Conservation (phyloP, 2,329 filamentous ascomycete genomes). For the Microcyclosporella mali region DNA sequence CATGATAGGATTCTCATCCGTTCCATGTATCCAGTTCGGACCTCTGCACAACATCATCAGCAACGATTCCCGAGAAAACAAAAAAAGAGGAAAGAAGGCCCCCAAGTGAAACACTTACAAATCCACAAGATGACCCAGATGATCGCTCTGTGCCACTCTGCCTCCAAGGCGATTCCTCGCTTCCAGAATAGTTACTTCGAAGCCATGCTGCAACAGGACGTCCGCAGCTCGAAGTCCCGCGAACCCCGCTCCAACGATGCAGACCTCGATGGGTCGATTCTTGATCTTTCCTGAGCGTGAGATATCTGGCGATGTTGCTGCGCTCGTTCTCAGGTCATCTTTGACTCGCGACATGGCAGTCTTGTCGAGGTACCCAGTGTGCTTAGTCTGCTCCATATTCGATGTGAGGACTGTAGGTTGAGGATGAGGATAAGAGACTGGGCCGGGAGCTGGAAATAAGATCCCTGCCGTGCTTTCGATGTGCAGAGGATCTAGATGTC, state of each 20-base stretch:
- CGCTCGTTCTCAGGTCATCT: not conserved
- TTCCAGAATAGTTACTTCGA: slow-evolving; percentile 64
- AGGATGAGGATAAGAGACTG: no score
- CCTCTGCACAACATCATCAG: slow-evolving; percentile 42
- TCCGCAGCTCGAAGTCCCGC: slow-evolving; percentile 67
- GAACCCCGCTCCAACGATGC: slow-evolving; percentile 64
- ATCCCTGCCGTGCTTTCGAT: no score
- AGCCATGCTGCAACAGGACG: slow-evolving; percentile 57
- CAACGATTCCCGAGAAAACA: no score
- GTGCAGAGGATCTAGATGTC: no score
- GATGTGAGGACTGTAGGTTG: not conserved
- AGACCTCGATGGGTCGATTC: slow-evolving; percentile 36
- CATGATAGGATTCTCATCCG: slow-evolving; percentile 62
- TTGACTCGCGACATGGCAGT: slow-evolving; percentile 4
- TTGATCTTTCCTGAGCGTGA: slow-evolving; percentile 7
- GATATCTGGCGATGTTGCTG: slow-evolving; percentile 4
- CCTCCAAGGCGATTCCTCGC: slow-evolving; percentile 62
- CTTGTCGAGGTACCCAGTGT: not conserved
- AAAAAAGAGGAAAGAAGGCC: no score
- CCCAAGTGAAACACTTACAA: no score
- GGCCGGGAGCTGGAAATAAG: no score
- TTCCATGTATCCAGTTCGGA: slow-evolving; percentile 78
- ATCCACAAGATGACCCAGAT: slow-evolving; percentile 26
- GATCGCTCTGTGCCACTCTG: slow-evolving; percentile 43
- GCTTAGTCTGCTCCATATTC: slow-evolving; percentile 1